Evolutionary conservation across 768 basidiomycete species (phyloP).

Genomic region (Auriscalpium orientale): DNA sequence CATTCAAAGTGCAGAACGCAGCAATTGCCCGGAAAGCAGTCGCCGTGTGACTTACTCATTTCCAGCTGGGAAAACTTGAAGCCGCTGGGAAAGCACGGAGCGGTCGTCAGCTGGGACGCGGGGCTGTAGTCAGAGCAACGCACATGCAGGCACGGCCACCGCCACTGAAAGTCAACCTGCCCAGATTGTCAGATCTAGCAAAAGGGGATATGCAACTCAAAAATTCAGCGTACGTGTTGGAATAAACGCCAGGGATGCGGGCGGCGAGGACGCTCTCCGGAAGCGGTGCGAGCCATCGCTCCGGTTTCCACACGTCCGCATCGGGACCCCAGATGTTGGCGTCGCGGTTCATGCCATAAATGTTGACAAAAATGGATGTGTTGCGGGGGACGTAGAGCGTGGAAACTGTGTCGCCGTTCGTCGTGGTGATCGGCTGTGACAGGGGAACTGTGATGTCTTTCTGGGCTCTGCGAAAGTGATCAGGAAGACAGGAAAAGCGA

Average conservation of each 20-base stretch:
- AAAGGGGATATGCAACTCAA: background rate
- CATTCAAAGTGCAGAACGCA: too few relatives aligned
- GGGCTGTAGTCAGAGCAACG: background rate
- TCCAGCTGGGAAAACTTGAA: conserved; percentile 35
- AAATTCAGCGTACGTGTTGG: conserved; percentile 8
- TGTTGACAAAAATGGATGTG: background rate
- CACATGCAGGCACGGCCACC: conserved; percentile 3
- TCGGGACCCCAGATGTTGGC: background rate
- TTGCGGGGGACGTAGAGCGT: background rate
- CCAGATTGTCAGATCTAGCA: background rate
- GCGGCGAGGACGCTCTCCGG: conserved; percentile 13
- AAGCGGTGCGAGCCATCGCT: conserved; percentile 25
- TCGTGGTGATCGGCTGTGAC: background rate
- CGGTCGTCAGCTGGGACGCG: background rate
- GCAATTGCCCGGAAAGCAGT: background rate
- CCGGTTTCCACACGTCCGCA: conserved; percentile 17
- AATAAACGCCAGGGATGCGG: conserved; percentile 21
- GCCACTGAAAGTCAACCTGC: background rate
- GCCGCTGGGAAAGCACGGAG: conserved; percentile 17
- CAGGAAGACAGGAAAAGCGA: background rate
- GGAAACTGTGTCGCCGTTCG: background rate
- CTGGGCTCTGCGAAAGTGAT: background rate
- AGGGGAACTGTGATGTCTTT: background rate
- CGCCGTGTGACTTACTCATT: conserved; percentile 25
- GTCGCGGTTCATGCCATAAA: background rate